Base-by-base conservation (phyloP, 169 alveolate species). In the Plasmodium coatneyi region DNA sequence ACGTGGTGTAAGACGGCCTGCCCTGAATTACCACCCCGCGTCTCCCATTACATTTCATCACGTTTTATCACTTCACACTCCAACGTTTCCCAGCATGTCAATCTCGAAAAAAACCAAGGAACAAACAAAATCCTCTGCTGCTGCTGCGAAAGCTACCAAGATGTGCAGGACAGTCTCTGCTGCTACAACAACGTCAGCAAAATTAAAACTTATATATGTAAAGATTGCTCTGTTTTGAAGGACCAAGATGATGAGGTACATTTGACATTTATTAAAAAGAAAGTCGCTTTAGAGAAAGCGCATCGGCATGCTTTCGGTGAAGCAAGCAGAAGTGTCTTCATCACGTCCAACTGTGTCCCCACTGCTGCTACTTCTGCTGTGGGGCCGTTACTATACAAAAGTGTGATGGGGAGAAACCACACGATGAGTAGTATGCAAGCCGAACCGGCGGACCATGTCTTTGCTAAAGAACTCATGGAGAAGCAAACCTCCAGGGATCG, bases 111-210 rank as follows among this genome's bases (percentile, higher is more conserved):
- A 3, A 12, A 6, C n/a, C 49, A 49, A 49, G 19, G 30, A 5
- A 30, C 16, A 60, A 46, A 72, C 16, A 52, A 84, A 2, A 72
- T 39, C 34, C 52, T 84, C 28, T 84, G 92, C 56, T 84, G 92
- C 28, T 72, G 80, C n/a, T 84, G 92, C 56, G 92, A 84, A 52
- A 43, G 60, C 32, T 84, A 84, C 46, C 74, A 84, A 60, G 80
- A 72, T 22, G 60, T 34, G 9, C 79, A 84, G 39, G 60, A 76
- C 78, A 72, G 71, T 10, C 22, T 84, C 54, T 72, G 82, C 9
- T 84, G 80, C 43, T 84, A 84, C 79, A 84, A 84, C 36, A 84
- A 72, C 30, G 32, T 71, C 78, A 84, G 66, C 30, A 84, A 72
- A 28, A 72, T 84, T 32, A 84, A 84, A 72, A 60, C 83, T 9